Evolutionary conservation across 1,284 basidiomycete species (phyloP), one percentile per base, ranked within the genome.

Genomic region (Apiotrichum gamsii): DNA sequence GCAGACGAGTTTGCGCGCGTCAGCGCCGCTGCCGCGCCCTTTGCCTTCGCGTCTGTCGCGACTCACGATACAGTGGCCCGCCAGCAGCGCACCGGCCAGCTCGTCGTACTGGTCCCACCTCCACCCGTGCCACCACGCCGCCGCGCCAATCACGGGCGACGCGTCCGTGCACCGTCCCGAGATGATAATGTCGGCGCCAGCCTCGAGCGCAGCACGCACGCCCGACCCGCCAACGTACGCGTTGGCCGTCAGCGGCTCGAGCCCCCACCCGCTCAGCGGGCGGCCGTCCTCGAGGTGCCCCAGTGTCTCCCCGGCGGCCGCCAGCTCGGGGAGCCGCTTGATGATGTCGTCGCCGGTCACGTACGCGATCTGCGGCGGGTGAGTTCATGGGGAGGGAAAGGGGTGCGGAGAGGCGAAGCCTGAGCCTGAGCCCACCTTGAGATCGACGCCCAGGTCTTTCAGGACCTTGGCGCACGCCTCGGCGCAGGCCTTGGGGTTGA

Each of bases 121-220:
- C 61, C 61, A 63, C 8, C 32, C 33, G 41, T 61, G 57, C 38
- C 42, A 54, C 59, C 59, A 61, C 5, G 53, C 53, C 2, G 61
- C 57, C 8, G 53, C 51, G 8, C 41, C 56, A 11, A 57, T 55
- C 18, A 56, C 54, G 3, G 55, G 54, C 13, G 54, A 55, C 1
- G 59, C 59, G 30, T 61, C 61, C 11, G 59, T 58, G 13, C 59
- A 59, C 8, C 61, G 46, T 0, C 61, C 61, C 3, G 56, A 58
- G 10, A 64, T 58, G 31, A 62, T 52, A 28, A 64, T 56, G 43
- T 62, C 60, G 3, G 60, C 58, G 16, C 62, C 62, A 8, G 45
- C 49, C 14, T 37, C 23, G n/a, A 54, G 49, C 0, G 52, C 52
- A 5, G 40, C 43, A 18, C 25, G 30, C 2, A 54, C 43, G 0